phyloP scores from a whole-genome alignment of 192 early-diverging fungal genomes.

The Backusella circina region DNA sequence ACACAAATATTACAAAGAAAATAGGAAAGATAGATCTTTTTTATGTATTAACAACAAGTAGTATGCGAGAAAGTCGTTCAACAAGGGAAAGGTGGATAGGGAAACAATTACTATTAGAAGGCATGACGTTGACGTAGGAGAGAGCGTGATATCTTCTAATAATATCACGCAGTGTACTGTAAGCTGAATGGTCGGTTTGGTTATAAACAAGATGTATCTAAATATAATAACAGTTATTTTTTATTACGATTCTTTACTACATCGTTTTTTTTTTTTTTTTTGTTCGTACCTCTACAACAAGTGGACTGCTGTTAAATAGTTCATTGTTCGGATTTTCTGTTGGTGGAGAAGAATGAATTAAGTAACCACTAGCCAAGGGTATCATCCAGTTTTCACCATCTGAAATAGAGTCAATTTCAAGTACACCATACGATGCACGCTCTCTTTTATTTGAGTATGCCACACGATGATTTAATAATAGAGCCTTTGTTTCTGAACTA shows the following conservation, averaged over 20 bases:
- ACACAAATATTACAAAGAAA: not conserved
- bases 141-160: slow-evolving; percentile 49
- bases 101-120: slow-evolving; percentile 43
- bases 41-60: slow-evolving; percentile 33
- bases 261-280: not conserved
- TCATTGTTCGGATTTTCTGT: slow-evolving; percentile 40
- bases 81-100: slow-evolving; percentile 46
- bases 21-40: not conserved
- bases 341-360: slow-evolving; percentile 41
- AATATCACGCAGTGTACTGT: slow-evolving; percentile 43
- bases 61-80: slow-evolving; percentile 43
- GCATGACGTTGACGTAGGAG: slow-evolving; percentile 44
- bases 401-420: slow-evolving; percentile 10
- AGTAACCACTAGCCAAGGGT: slow-evolving; percentile 47
- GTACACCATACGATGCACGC: slow-evolving; percentile 11
- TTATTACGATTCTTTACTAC: not conserved
- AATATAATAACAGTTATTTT: not conserved
- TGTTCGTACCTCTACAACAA: slow-evolving; percentile 39
- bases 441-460: slow-evolving; percentile 38
- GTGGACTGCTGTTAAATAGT: slow-evolving; percentile 37
- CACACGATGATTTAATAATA: slow-evolving; percentile 50
- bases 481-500: slow-evolving; percentile 37
- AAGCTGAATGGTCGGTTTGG: slow-evolving; percentile 28
- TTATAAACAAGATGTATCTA: slow-evolving; percentile 35
- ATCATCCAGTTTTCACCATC: slow-evolving; percentile 35